phyloP scores from a whole-genome alignment of 2,329 filamentous ascomycete species.

The Colletotrichum musae region DNA sequence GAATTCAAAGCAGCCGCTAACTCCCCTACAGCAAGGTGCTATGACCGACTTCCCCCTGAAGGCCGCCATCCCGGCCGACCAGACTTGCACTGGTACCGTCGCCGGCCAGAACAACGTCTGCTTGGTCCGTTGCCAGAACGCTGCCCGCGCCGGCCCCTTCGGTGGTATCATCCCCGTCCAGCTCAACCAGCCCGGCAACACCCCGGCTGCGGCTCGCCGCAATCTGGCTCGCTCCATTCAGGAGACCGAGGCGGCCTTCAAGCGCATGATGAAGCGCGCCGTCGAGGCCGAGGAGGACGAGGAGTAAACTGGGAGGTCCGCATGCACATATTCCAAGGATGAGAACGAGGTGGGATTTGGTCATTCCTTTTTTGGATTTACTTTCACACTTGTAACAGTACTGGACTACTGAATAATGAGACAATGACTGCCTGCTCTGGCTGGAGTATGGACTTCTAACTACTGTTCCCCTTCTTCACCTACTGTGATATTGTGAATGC shows the following conservation, averaged over 20 bases:
- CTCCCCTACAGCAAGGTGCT: slow-evolving; percentile 49
- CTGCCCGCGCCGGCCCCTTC: slow-evolving; percentile 69
- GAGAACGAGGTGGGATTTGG: slow-evolving; percentile 24
- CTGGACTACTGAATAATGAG: slow-evolving; percentile 40
- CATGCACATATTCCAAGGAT: slow-evolving; percentile 34
- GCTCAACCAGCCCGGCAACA: slow-evolving; percentile 35
- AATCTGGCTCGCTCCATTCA: slow-evolving; percentile 34
- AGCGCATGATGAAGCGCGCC: slow-evolving; percentile 44
- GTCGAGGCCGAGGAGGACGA: slow-evolving; percentile 30
- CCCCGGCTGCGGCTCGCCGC: slow-evolving; percentile 37
- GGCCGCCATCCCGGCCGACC: slow-evolving; percentile 64
- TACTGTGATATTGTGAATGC: neutral
- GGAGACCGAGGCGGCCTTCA: slow-evolving; percentile 41
- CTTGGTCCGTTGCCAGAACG: slow-evolving; percentile 71
- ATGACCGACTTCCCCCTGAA: slow-evolving; percentile 61
- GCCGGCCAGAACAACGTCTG: slow-evolving; percentile 70
- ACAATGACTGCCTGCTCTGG: slow-evolving; percentile 38
- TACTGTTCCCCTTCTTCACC: neutral
- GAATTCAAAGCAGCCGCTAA: slow-evolving; percentile 1
- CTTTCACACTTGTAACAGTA: slow-evolving; percentile 33
- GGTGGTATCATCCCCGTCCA: slow-evolving; percentile 57
- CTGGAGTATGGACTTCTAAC: slow-evolving; percentile 37
- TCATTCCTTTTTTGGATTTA: slow-evolving; percentile 23
- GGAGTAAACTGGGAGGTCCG: slow-evolving; percentile 32
- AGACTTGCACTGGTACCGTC: slow-evolving; percentile 69